A percentile compares a stretch with the other conserved stretches of the same genome.
phyloP scores from a whole-genome alignment of 139 green algal species.

The Chlamydomonas sp. region DNA sequence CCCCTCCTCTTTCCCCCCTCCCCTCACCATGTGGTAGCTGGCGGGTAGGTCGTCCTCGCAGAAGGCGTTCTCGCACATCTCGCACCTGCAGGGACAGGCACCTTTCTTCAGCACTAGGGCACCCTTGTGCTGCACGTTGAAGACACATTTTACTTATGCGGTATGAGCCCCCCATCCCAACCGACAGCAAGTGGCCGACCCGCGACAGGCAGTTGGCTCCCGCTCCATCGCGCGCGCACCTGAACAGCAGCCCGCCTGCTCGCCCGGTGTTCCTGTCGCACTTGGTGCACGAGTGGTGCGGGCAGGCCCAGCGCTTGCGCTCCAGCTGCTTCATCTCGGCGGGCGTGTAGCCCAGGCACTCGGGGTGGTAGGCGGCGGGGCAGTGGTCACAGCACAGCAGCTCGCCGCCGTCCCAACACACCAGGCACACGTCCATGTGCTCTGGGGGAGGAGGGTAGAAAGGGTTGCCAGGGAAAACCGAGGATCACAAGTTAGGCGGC shows the following conservation, averaged over 20 bases:
- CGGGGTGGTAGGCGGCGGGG: constrained; percentile 66
- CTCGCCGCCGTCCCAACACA: constrained; percentile 77
- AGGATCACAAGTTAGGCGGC: neutral
- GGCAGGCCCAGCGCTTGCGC: constrained; percentile 47
- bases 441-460: neutral
- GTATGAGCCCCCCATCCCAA: too few relatives aligned
- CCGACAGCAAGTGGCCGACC: too few relatives aligned
- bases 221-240: constrained; percentile 26
- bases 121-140: too few relatives aligned
- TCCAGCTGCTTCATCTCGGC: constrained; percentile 1
- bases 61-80: constrained; percentile 60
- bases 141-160: too few relatives aligned
- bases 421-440: constrained; percentile 61
- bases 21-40: constrained; percentile 28
- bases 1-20: neutral
- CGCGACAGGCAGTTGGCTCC: too few relatives aligned
- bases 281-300: constrained; percentile 61
- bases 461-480: neutral
- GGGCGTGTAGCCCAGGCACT: constrained; percentile 61
- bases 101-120: too few relatives aligned
- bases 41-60: constrained; percentile 75
- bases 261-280: constrained; percentile 55
- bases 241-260: constrained; percentile 71
- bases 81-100: constrained; percentile 34
- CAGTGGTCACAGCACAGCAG: constrained; percentile 76